phyloP scores from a whole-genome alignment of 2,329 filamentous ascomycete species.

The Neofusicoccum kwambonambiense region DNA sequence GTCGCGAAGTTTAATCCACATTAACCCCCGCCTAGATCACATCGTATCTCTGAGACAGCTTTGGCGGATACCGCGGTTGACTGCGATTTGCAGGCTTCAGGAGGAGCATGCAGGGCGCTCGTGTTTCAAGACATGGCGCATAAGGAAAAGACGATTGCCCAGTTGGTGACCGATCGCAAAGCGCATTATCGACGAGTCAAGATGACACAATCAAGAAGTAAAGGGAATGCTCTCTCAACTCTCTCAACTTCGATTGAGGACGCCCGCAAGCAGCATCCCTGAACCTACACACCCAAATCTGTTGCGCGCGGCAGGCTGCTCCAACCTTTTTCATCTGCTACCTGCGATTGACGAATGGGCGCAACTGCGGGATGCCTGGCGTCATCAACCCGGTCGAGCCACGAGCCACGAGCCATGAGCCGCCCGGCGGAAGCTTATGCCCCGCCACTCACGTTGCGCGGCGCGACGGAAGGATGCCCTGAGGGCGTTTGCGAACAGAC shows the following conservation, averaged over 20 bases:
- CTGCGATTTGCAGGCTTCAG: not conserved
- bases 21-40: not conserved
- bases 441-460: conserved; percentile 7
- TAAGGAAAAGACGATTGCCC: not conserved
- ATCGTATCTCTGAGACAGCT: not conserved
- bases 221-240: not conserved
- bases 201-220: not conserved
- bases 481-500: not conserved
- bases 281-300: not conserved
- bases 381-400: conserved; percentile 12
- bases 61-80: not conserved
- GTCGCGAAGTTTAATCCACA: not conserved
- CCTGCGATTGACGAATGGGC: not conserved
- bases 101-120: not conserved
- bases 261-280: conserved; percentile 8
- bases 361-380: not conserved
- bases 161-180: not conserved
- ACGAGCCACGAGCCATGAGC: conserved; percentile 3
- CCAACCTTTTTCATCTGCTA: not conserved
- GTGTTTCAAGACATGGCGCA: not conserved
- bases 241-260: not conserved
- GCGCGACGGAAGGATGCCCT: not conserved
- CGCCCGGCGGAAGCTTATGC: not conserved
- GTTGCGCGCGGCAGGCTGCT: not conserved
- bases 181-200: not conserved